Evolutionary conservation across 345 rosid species (phyloP).

Genomic region (Capsella bursapastoris): DNA sequence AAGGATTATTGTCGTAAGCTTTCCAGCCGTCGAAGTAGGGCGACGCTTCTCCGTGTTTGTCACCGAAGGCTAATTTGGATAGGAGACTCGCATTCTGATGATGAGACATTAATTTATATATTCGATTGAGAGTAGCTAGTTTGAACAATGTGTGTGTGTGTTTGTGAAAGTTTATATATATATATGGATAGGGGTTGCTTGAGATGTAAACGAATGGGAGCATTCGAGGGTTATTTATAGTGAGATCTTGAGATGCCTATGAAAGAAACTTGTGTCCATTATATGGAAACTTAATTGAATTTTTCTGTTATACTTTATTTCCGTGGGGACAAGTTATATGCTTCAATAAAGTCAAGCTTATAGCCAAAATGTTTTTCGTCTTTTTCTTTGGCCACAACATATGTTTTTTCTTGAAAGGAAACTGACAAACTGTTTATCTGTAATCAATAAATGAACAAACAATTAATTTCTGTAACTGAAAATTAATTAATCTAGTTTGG

Average conservation of each 20-base stretch:
- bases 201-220: constrained; percentile 7
- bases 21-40: constrained; percentile 88
- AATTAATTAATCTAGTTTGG: background rate
- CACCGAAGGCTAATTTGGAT: constrained; percentile 60
- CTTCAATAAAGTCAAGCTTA: constrained; percentile 22
- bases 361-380: background rate
- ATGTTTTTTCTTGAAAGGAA: background rate
- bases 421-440: background rate
- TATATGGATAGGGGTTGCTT: constrained; percentile 6
- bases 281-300: constrained; percentile 9
- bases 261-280: constrained; percentile 14
- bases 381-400: background rate
- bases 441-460: background rate
- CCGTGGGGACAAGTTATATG: constrained; percentile 19
- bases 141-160: constrained; percentile 10
- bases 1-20: constrained; percentile 72
- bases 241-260: background rate
- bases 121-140: background rate
- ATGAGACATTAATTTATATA: background rate
- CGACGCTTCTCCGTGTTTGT: constrained; percentile 73
- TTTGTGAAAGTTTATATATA: constrained; percentile 6
- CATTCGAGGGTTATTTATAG: constrained; percentile 27
- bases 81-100: constrained; percentile 35
- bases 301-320: constrained; percentile 15
- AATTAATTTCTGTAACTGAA: background rate